Base-by-base conservation (phyloP, 1,139 yeast species). In the Pichia sp. region DNA sequence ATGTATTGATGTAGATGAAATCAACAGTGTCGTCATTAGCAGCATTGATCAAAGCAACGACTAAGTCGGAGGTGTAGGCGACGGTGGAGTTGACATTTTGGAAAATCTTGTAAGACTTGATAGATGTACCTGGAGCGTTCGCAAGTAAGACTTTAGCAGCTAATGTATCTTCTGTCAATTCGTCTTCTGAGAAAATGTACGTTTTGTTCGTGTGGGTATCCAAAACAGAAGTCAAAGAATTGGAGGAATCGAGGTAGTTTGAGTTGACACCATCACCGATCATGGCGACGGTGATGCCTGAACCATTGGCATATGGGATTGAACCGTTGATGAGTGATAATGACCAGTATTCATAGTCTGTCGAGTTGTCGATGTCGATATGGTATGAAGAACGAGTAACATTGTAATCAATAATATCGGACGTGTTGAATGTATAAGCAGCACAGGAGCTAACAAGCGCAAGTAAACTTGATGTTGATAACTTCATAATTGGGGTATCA, bases 241-340 rank as follows among this genome's bases (percentile, higher is more conserved):
- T 32, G 12, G 11, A 7, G 5, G 39, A 36, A 5, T 21, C 21
- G 33, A 43, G 34, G 4, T 18, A 14, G 10, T 43, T 32, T 14
- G 34, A 32, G 19, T 43, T 43, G n/a, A 43, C 33, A 38, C 46
- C 46, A 18, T 43, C 46, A 22, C 46, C 46, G 33, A 43, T 43
- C 4, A 43, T 21, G 5, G 38, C 50, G 38, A 43, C 27, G 4
- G 46, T 43, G 9, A 43, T 32, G 5, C 30, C 30, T 18, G 43
- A 12, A 32, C 43, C 39, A 35, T 34, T 17, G 3, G 45, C 43
- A 30, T 20, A 20, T 21, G 36, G 4, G 8, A 21, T 7, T 19
- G 24, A n/a, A 14, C 15, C 19, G n/a, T 40, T 40, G 5, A 31
- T 19, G 10, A 11, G 22, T 14, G n/a, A 24, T 24, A 40, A 40